Evolutionary conservation across 257 asterid genomes (phyloP).

Genomic region (Plantago ovata): DNA sequence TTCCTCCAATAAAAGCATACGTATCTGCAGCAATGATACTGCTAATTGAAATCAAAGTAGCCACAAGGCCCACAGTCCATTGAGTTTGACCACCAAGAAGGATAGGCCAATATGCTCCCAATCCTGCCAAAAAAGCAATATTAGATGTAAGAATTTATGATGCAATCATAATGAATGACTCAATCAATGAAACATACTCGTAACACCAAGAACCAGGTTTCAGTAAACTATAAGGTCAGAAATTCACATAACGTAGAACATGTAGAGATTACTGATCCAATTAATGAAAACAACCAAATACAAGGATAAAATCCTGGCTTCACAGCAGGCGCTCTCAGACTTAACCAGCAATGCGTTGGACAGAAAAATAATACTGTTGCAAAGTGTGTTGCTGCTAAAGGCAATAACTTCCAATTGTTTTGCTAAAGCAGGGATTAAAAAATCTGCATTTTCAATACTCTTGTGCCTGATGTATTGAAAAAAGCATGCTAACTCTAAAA

Average conservation of each 20-base stretch:
- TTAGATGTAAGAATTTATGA: slow-evolving; percentile 9
- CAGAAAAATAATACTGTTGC: slow-evolving; percentile 3
- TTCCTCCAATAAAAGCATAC: slow-evolving; percentile 90
- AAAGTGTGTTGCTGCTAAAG: neutral
- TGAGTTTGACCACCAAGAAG: slow-evolving; percentile 86
- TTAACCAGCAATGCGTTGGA: slow-evolving; percentile 14
- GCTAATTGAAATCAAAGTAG: slow-evolving; percentile 81
- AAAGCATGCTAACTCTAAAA: too few species aligned
- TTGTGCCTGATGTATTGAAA: too few species aligned
- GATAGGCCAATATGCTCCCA: slow-evolving; percentile 79
- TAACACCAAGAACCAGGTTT: slow-evolving; percentile 15
- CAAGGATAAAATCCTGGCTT: slow-evolving; percentile 10
- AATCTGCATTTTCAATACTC: neutral
- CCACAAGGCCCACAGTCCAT: slow-evolving; percentile 98
- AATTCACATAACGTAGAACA: neutral
- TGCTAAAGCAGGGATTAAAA: neutral
- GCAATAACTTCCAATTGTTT: neutral
- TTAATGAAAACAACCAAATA: slow-evolving; percentile 15
- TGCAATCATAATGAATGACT: slow-evolving; percentile 1
- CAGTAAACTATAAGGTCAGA: slow-evolving; percentile 4
- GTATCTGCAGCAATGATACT: slow-evolving; percentile 98
- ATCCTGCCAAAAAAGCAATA: slow-evolving; percentile 37
- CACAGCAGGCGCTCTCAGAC: slow-evolving; percentile 8
- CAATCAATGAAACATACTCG: neutral
- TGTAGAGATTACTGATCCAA: neutral